Percentiles rank a stretch among this genome's conserved stretches.
Evolutionary conservation across 495 filamentous ascomycete species (phyloP).

Genomic region (Podospora pseudoanserina): DNA sequence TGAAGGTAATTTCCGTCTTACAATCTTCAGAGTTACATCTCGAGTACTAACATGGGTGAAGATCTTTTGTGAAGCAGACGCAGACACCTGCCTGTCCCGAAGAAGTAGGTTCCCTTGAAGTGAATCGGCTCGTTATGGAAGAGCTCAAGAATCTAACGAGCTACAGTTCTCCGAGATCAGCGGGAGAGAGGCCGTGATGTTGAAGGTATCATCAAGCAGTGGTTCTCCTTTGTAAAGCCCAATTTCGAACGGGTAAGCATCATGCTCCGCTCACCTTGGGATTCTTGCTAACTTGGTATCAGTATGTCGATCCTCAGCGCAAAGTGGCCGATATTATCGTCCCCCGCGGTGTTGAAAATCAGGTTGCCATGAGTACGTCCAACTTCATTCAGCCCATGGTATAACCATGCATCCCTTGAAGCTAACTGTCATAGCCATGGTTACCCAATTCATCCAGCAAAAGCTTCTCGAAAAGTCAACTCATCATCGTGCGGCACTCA

Average conservation of each 20-base stretch:
- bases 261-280: not conserved
- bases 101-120: constrained; percentile 59
- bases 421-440: constrained; percentile 62
- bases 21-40: not conserved
- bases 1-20: constrained; percentile 58
- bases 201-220: constrained; percentile 95
- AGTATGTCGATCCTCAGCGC: constrained; percentile 86
- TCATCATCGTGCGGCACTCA: constrained; percentile 71
- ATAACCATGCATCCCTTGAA: not conserved
- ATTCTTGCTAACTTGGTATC: constrained; percentile 13
- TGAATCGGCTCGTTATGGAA: not conserved
- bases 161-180: constrained; percentile 77
- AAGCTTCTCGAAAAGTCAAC: constrained; percentile 82
- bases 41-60: constrained; percentile 20
- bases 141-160: not conserved
- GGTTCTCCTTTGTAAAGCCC: constrained; percentile 93
- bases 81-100: constrained; percentile 87
- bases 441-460: constrained; percentile 81
- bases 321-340: constrained; percentile 91
- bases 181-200: constrained; percentile 79
- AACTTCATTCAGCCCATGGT: not conserved
- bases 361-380: constrained; percentile 76
- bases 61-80: constrained; percentile 96
- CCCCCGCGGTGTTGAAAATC: constrained; percentile 88
- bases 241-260: constrained; percentile 66